Percentiles rank a stretch among this genome's conserved stretches.
These are phyloP conservation scores for Plasmodium vivax DNA, from an alignment of 169 alveolate genomes.

Conservation along the genomic window DNA sequence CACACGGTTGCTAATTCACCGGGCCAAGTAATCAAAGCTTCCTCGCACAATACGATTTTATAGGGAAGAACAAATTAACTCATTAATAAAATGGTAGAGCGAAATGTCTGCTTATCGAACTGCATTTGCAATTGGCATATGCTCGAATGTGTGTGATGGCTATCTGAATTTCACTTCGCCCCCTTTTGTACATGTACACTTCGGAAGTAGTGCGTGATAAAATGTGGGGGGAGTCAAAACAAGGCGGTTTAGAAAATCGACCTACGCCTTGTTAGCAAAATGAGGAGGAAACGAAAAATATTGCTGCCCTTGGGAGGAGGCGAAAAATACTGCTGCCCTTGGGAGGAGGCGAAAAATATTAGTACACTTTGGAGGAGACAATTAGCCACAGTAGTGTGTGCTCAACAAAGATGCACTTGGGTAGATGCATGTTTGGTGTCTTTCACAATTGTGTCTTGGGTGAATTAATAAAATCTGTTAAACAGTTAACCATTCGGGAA, in stretches of 20 bases:
- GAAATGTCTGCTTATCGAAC: not conserved
- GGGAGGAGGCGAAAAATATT: not conserved
- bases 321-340: not conserved
- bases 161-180: not conserved
- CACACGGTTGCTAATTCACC: not conserved
- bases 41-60: not conserved
- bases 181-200: not conserved
- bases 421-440: conserved; percentile 2
- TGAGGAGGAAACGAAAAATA: not conserved
- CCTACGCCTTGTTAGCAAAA: not conserved
- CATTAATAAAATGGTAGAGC: not conserved
- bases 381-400: not conserved
- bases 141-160: not conserved
- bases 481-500: not conserved
- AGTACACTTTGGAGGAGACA: not conserved
- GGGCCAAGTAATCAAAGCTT: not conserved
- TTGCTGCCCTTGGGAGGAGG: not conserved
- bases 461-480: not conserved
- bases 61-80: not conserved
- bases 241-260: not conserved
- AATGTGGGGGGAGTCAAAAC: not conserved
- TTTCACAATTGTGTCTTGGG: not conserved
- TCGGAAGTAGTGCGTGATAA: not conserved
- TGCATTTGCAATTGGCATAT: not conserved
- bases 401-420: not conserved